Conservation (phyloP, 345 rosid species). For the Geranium brycei region DNA sequence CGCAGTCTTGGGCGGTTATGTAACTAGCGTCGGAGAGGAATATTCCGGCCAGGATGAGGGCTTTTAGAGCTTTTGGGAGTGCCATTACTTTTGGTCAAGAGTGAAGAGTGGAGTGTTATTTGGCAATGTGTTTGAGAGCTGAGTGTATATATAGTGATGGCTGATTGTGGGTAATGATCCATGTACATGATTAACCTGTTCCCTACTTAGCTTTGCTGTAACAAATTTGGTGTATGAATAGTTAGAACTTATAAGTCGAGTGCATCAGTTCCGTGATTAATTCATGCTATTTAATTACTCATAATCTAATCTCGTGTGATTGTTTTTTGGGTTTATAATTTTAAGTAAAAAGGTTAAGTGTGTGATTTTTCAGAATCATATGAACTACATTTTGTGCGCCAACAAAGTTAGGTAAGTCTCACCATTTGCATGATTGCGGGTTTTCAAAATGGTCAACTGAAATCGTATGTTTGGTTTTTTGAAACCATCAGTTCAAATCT, state of each 20-base stretch:
- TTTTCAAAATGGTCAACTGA: constrained; percentile 1
- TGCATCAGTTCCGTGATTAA: background rate
- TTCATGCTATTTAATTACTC: background rate
- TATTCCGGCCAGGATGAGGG: background rate
- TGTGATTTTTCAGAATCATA: no score
- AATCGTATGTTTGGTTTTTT: no score
- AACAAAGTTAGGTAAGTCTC: no score
- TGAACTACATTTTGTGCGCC: no score
- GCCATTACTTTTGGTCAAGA: background rate
- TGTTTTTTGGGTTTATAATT: no score
- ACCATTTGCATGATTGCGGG: no score
- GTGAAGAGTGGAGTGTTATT: background rate
- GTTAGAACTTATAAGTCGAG: no score
- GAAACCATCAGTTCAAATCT: no score
- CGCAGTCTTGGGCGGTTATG: constrained; percentile 23
- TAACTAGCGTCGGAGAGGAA: background rate
- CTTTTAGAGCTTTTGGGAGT: background rate
- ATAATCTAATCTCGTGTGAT: no score
- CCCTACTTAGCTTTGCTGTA: background rate
- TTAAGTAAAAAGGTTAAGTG: no score
- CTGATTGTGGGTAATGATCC: background rate
- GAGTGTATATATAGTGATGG: background rate
- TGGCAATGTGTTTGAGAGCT: background rate
- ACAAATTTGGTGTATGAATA: no score
- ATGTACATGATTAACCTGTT: background rate